These are phyloP conservation scores for Colletotrichum musae DNA, from an alignment of 2,329 filamentous ascomycete species.

Conservation along the genomic window DNA sequence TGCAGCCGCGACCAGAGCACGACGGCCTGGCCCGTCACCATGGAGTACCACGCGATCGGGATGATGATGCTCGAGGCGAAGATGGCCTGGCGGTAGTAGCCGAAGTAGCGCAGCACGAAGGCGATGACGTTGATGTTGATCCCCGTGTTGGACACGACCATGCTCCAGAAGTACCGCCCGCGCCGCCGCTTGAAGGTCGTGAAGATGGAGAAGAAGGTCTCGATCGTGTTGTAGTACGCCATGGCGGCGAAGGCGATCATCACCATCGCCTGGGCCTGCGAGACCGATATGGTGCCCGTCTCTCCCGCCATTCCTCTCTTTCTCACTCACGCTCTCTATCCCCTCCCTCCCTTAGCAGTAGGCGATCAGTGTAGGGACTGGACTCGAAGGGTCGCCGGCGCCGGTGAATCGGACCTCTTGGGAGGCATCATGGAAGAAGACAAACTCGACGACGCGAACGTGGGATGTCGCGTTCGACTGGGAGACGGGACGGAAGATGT, in stretches of 20 bases:
- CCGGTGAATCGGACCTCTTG: conserved; percentile 10
- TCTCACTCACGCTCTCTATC: background rate
- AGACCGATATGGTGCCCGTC: conserved; percentile 35
- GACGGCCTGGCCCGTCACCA: conserved; percentile 74
- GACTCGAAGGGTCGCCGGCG: conserved; percentile 14
- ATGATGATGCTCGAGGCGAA: conserved; percentile 55
- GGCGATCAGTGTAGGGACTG: background rate
- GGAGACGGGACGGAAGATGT: conserved; percentile 30
- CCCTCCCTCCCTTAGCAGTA: too few species aligned
- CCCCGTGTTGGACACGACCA: conserved; percentile 43
- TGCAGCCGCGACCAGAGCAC: conserved; percentile 76
- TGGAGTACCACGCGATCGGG: conserved; percentile 51
- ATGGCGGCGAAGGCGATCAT: conserved; percentile 55
- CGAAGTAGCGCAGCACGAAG: conserved; percentile 55
- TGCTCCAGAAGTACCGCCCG: conserved; percentile 46
- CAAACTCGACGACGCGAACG: background rate
- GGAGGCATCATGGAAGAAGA: conserved; percentile 29
- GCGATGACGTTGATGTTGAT: conserved; percentile 41
- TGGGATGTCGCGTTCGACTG: background rate
- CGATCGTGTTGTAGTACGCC: conserved; percentile 39
- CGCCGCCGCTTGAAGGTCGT: conserved; percentile 42
- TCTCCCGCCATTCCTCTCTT: conserved; percentile 33
- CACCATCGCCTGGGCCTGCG: conserved; percentile 41
- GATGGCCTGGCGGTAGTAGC: conserved; percentile 20
- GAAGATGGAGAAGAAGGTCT: conserved; percentile 44